Conservation (phyloP, 805 yeast species). For the Yarrowia sp. region DNA sequence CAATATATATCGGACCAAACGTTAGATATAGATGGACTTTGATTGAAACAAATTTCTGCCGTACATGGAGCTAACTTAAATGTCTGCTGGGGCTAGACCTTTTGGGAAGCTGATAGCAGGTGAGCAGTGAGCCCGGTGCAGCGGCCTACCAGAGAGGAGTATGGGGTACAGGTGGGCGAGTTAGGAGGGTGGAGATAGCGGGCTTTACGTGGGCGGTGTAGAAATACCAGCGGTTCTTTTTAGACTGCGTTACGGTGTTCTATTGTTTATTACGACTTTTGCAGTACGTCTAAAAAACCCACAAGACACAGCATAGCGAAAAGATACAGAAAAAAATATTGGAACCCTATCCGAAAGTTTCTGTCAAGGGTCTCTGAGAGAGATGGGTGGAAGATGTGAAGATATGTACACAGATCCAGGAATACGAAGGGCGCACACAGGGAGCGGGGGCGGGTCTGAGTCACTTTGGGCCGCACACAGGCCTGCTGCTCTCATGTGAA, state of each 20-base stretch:
- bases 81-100: constrained; percentile 25
- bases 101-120: constrained; percentile 36
- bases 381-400: neutral
- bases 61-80: constrained; percentile 38
- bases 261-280: constrained; percentile 1
- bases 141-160: neutral
- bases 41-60: constrained; percentile 36
- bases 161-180: constrained; percentile 21
- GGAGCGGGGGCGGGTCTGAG: constrained; percentile 20
- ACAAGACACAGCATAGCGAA: neutral
- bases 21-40: constrained; percentile 12
- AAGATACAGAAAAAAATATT: neutral
- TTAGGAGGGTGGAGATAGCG: constrained; percentile 14
- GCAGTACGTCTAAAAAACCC: neutral
- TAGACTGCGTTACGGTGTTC: too few relatives aligned
- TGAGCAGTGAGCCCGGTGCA: neutral
- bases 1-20: constrained; percentile 8
- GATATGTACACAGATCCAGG: too few relatives aligned
- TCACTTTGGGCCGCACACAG: constrained; percentile 9
- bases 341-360: constrained; percentile 5
- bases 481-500: constrained; percentile 17
- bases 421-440: neutral
- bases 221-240: too few relatives aligned
- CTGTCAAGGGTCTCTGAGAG: too few relatives aligned
- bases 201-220: neutral